Evolutionary conservation across 2,329 filamentous ascomycete genomes (phyloP), one percentile per base, ranked within the genome.

Genomic region (Periconia digitata): DNA sequence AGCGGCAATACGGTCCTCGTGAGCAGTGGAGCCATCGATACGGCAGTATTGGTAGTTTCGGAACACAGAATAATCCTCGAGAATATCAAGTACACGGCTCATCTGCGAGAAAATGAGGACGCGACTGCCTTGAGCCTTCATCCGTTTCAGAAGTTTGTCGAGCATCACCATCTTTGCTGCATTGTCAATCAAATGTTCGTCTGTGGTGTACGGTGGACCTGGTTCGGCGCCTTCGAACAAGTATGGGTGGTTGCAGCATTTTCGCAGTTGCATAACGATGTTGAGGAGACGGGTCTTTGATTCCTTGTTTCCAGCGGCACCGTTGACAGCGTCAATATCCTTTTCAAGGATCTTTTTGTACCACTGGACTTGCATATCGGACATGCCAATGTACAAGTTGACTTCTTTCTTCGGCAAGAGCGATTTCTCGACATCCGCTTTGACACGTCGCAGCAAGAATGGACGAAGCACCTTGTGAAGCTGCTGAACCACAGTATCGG

Each of bases 31-130:
- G 65, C 94, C 94, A 68, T 99, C 94, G 55, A 99, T 99, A 65
- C 94, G 89, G 73, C 92, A 97, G 75, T 99, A 99, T 55, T 95
- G 88, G 75, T 89, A 96, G 24, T 90, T 86, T 49, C 92, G 84
- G 79, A 99, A 96, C 38, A 97, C 91, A 56, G 92, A 97, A 73
- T 99, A 99, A 70, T 99, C 94, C 69, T 99, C 94, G 15, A 99
- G 81, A 44, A 99, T 99, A 67, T 99, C 94, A 36, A 99, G 78
- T 34, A 96, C 81, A 81, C 94, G 90, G 65, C 92, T 96, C 94
- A 99, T 99, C 67, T 99, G 94, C 0, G 94, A 99, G 76, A 99
- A 99, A 61, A 99, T 97, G 47, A 99, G 82, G n/a, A 99, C 91
- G 56, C 94, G 84, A 67, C 92, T 97, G 36, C 91, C 94, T 67